A percentile compares a stretch with the other conserved stretches of the same genome.
These are phyloP conservation scores for Phytophthora uliginosa DNA, from an alignment of 352 stramenopile species.

Conservation along the genomic window DNA sequence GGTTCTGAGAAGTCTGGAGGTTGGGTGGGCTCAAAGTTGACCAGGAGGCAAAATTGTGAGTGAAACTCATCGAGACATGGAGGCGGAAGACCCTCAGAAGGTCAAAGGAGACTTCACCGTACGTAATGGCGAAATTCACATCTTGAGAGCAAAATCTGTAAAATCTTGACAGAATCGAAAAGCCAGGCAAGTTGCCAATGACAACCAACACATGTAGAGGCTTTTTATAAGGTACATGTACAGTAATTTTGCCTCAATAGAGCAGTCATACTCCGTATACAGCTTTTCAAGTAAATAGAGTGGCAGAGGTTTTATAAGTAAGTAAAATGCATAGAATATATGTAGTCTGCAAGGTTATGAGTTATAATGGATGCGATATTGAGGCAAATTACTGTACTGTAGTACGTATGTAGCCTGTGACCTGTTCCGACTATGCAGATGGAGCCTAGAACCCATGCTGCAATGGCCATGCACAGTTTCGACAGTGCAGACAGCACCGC, in stretches of 20 bases:
- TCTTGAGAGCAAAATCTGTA: conserved; percentile 6
- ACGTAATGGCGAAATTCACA: conserved; percentile 12
- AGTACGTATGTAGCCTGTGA: not conserved
- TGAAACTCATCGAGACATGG: not conserved
- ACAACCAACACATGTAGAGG: no score
- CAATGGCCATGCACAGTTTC: not conserved
- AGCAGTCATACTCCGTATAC: no score
- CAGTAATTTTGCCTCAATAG: no score
- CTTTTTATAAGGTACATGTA: no score
- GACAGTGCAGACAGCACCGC: not conserved
- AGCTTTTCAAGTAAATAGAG: no score
- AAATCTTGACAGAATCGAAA: conserved; percentile 5
- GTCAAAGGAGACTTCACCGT: not conserved
- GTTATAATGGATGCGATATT: no score
- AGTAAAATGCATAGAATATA: no score
- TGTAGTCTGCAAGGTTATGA: no score
- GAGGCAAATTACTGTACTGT: no score
- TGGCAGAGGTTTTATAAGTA: no score
- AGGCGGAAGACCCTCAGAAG: not conserved
- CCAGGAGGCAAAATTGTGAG: conserved; percentile 19
- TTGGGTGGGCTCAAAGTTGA: conserved; percentile 7
- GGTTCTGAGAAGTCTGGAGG: not conserved
- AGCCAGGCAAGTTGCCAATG: no score
- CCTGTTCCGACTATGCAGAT: not conserved
- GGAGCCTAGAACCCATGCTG: not conserved